A percentile compares a stretch with the other conserved stretches of the same genome.
Evolutionary conservation across 306 rosid species (phyloP).

Genomic region (Luffa aegyptiaca): DNA sequence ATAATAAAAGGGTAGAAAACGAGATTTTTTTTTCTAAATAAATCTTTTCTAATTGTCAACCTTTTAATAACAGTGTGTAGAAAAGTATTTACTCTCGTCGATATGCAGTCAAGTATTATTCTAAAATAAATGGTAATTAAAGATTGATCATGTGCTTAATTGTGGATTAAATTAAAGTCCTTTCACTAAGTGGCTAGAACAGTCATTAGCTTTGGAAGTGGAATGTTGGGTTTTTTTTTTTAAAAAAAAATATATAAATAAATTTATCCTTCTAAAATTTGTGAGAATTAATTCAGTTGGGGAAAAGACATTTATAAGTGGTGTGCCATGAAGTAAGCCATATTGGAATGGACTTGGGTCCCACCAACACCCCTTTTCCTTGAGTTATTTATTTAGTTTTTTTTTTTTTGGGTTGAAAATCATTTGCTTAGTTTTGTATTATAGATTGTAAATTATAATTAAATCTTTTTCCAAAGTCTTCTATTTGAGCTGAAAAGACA

Average conservation of each 20-base stretch:
- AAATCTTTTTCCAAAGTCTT: background rate
- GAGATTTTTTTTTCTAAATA: too few relatives aligned
- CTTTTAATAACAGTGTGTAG: too few relatives aligned
- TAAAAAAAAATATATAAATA: background rate
- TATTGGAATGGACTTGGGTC: background rate
- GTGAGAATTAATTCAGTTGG: background rate
- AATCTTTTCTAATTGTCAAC: too few relatives aligned
- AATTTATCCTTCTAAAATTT: background rate
- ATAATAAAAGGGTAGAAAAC: too few relatives aligned
- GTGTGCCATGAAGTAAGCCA: constrained; percentile 8
- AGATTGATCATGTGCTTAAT: too few relatives aligned
- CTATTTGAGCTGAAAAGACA: background rate
- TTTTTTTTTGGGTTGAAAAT: too few relatives aligned
- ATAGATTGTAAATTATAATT: background rate
- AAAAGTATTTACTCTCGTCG: too few relatives aligned
- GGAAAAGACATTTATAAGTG: constrained; percentile 4
- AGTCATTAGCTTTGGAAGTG: background rate
- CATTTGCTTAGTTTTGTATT: too few relatives aligned
- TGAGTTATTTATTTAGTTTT: background rate
- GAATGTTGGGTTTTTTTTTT: background rate
- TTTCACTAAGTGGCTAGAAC: background rate
- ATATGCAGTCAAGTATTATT: too few relatives aligned
- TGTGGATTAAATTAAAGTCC: background rate
- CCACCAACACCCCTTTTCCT: background rate
- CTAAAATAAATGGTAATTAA: too few relatives aligned